Base-by-base conservation (phyloP, 2,329 filamentous ascomycete species). In the Teratosphaeria destructans region DNA sequence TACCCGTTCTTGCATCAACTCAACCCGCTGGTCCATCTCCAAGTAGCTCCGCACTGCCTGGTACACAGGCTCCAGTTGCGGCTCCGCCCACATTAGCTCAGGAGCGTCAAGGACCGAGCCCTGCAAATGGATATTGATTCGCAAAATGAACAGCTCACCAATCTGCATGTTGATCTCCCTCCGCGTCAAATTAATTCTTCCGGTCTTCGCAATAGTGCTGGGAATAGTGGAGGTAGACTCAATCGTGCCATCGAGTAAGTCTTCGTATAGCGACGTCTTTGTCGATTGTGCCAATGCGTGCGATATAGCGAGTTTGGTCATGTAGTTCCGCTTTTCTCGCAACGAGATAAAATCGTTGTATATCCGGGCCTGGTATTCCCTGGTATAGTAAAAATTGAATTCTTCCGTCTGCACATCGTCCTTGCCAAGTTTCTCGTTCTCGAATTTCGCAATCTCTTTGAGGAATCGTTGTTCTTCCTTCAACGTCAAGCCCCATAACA, bases 261-360 rank as follows among this genome's bases (percentile, higher is more conserved):
- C 93, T 76, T 99, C 94, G 70, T 97, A 97, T 6, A 97, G 83
- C 4, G 90, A 96, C 1, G 94, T 99, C 84, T 90, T 61, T 70
- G 97, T 94, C 64, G 90, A 95, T 74, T 99, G 94, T 0, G 93
- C 89, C 55, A 99, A 79, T 2, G 94, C 94, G 77, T 99, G 94
- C 16, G 90, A 95, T 71, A 97, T 97, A 59, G 93, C 91, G 43
- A 97, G 80, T 77, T 97, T 97, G 66, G 88, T 95, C 94, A 97
- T 97, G 77, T 97, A 95, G 74, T 95, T 96, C 70, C 86, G 86
- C 76, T 95, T 96, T 69, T 97, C 93, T 55, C 92, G 83, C 62
- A 99, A 76, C 2, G 90, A 94, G 74, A 99, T 99, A 69, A 99
- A 99, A 75, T 99, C 94, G 75, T 99, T 99, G 82, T 99, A 99